Evolutionary conservation across 1,139 yeast species (phyloP).

Genomic region (Nakaseomyces bracarensis): DNA sequence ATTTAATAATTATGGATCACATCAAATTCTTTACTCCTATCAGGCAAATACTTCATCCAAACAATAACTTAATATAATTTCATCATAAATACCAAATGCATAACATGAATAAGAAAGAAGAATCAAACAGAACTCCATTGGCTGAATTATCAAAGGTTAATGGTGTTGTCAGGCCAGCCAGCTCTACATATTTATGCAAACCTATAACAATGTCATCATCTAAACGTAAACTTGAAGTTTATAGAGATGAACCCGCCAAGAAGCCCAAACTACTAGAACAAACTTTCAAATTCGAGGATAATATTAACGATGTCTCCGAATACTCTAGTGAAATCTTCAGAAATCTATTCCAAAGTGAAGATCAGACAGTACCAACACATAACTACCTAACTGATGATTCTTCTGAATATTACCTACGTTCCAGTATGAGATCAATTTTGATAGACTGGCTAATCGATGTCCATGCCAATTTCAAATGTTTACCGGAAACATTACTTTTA

Average conservation of each 20-base stretch:
- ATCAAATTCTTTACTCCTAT: too few relatives aligned
- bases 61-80: too few relatives aligned
- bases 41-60: too few relatives aligned
- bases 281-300: conserved; percentile 40
- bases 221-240: conserved; percentile 12
- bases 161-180: neutral
- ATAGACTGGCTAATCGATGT: conserved; percentile 94
- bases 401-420: conserved; percentile 55
- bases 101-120: neutral
- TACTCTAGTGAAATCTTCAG: conserved; percentile 78
- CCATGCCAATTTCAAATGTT: conserved; percentile 72
- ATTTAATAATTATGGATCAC: too few relatives aligned
- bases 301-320: conserved; percentile 86
- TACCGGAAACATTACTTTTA: conserved; percentile 81
- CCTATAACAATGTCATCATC: conserved; percentile 1
- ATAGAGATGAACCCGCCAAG: conserved; percentile 44
- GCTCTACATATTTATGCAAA: neutral
- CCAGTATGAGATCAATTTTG: conserved; percentile 77
- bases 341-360: conserved; percentile 62
- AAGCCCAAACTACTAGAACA: conserved; percentile 67
- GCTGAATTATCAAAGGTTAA: conserved; percentile 1
- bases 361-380: conserved; percentile 62
- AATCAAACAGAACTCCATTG: conserved; percentile 1
- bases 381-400: conserved; percentile 43
- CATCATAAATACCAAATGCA: neutral